Evolutionary conservation across 495 filamentous ascomycete species (phyloP), one percentile per base, ranked within the genome.

Genomic region (Trichoderma gamsii): DNA sequence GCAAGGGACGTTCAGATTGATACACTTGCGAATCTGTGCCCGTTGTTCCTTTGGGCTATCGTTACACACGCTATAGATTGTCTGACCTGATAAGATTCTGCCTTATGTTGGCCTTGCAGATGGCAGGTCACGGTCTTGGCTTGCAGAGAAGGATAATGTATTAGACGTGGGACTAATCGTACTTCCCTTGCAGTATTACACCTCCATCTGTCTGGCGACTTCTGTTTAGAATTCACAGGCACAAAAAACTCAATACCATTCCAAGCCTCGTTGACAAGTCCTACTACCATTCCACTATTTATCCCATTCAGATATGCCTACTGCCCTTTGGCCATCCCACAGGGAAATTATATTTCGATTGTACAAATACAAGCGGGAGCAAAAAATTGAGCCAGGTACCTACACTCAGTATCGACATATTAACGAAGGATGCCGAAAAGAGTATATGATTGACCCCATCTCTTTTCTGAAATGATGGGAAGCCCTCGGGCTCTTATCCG

Each of bases 401-500:
- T 18, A 46, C 3, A 11, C 43, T 46, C 43, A 46, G 18, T 3
- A 46, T 46, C 43, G 1, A 46, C 43, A 11, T 38, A n/a, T 49
- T 4, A n/a, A 12, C 15, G 44, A n/a, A 0, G 13, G 12, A 49
- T 49, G n/a, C 44, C 13, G 21, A 16, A 25, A 7, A 27, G 51
- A n/a, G n/a, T 23, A 11, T 9, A 23, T 21, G 7, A 61, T 61
- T 21, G 23, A 25, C 7, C 12, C 16, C 4, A 15, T 25, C 9
- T 56, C 51, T 23, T 2, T 25, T 21, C 25, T 16, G 21, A 23
- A 29, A 12, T 23, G 25, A 32, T 61, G 11, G 49, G 7, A 52
- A n/a, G 21, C 49, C 25, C 18, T 52, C 49, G 49, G 49, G 49
- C 49, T 51, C 49, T 52, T 52, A 52, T 52, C 49, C 49, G 49